These are phyloP conservation scores for Echeveria elegans DNA, from an alignment of 164 flowering plant genomes.

Conservation along the genomic window DNA sequence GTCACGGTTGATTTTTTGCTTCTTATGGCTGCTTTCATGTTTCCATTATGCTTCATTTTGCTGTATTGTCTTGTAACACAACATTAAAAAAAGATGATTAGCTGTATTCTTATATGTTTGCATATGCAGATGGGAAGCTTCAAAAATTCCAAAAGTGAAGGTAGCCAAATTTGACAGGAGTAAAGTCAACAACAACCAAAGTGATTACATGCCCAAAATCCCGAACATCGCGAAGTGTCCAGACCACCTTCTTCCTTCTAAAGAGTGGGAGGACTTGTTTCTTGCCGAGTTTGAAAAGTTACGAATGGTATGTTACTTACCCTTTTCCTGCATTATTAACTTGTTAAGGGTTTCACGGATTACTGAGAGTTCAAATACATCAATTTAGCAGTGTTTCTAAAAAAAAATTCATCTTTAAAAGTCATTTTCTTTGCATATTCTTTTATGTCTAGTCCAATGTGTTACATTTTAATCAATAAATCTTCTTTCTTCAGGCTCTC, in stretches of 20 bases:
- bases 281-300: constrained; percentile 67
- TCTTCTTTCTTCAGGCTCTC: constrained; percentile 29
- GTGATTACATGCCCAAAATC: constrained; percentile 77
- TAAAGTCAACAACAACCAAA: constrained; percentile 52
- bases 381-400: too few species aligned
- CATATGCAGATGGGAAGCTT: constrained; percentile 76
- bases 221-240: constrained; percentile 78
- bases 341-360: not conserved
- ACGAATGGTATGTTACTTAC: constrained; percentile 37
- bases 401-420: too few species aligned
- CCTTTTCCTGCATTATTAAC: not conserved
- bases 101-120: not conserved
- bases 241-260: constrained; percentile 54
- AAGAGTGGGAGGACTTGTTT: constrained; percentile 76
- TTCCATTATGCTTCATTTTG: not conserved
- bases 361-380: not conserved
- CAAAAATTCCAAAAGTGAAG: constrained; percentile 67
- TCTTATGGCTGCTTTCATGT: not conserved
- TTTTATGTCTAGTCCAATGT: not conserved
- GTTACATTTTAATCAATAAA: not conserved
- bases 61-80: not conserved
- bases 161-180: constrained; percentile 50
- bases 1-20: not conserved
- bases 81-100: not conserved
- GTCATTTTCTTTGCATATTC: not conserved